phyloP scores from a whole-genome alignment of 2,329 filamentous ascomycete genomes.

The Pezicula carpinea region DNA sequence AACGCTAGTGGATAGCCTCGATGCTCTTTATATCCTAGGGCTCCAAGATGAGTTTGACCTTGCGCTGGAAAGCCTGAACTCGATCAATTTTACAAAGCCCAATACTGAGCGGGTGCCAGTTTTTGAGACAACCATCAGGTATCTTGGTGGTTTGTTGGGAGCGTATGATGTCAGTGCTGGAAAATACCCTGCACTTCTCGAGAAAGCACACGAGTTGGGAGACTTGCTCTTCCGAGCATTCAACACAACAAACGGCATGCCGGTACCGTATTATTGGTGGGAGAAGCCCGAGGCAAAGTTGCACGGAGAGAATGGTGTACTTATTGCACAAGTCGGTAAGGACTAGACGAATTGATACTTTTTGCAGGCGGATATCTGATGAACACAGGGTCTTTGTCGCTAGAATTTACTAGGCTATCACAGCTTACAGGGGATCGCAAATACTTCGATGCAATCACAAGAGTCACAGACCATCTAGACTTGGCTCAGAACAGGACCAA shows the following conservation, averaged over 20 bases:
- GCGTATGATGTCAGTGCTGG: conserved; percentile 10
- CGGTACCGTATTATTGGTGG: conserved; percentile 74
- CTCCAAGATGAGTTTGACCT: conserved; percentile 72
- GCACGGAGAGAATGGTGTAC: conserved; percentile 5
- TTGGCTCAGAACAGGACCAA: conserved; percentile 61
- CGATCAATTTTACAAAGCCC: conserved; percentile 14
- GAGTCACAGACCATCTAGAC: conserved; percentile 67
- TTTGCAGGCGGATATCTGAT: neutral
- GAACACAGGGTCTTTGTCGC: conserved; percentile 35
- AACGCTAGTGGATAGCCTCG: conserved; percentile 74
- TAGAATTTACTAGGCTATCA: conserved; percentile 68
- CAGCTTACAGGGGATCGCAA: conserved; percentile 65
- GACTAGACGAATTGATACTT: neutral
- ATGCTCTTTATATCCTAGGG: conserved; percentile 81
- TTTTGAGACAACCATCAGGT: conserved; percentile 20
- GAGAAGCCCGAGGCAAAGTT: conserved; percentile 27
- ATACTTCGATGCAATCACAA: conserved; percentile 72
- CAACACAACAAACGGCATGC: conserved; percentile 87
- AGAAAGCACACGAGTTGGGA: conserved; percentile 63
- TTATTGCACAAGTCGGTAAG: conserved; percentile 4
- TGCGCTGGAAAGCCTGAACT: conserved; percentile 58
- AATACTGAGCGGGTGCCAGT: conserved; percentile 12
- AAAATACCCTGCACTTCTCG: conserved; percentile 37
- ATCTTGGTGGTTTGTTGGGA: conserved; percentile 16
- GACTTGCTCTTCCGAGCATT: conserved; percentile 66